These are phyloP conservation scores for Lasiosphaeria hispida DNA, from an alignment of 495 filamentous ascomycete species.

Conservation along the genomic window DNA sequence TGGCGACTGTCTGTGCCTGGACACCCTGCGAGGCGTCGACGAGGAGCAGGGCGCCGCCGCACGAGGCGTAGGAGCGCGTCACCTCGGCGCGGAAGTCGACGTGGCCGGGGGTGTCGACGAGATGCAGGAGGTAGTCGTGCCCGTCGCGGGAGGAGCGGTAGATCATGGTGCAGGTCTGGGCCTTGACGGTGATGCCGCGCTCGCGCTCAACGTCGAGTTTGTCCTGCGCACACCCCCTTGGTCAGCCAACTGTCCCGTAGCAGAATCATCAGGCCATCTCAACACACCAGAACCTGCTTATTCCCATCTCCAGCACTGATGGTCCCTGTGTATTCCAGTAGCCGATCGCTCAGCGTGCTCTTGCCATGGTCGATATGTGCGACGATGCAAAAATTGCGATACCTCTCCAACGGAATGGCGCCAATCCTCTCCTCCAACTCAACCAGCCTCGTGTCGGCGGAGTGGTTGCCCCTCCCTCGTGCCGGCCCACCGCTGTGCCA, in stretches of 20 bases:
- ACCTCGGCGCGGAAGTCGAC: constrained; percentile 98
- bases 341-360: constrained; percentile 84
- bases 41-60: constrained; percentile 86
- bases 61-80: constrained; percentile 88
- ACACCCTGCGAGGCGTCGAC: constrained; percentile 94
- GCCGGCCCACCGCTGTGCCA: too few species aligned
- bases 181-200: constrained; percentile 96
- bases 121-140: constrained; percentile 86
- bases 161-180: constrained; percentile 97
- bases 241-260: constrained; percentile 41
- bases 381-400: constrained; percentile 97
- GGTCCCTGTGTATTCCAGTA: constrained; percentile 93
- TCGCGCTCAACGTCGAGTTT: constrained; percentile 96
- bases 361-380: constrained; percentile 99
- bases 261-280: neutral
- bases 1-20: constrained; percentile 93
- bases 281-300: constrained; percentile 73
- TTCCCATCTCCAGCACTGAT: constrained; percentile 76
- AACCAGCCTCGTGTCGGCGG: constrained; percentile 17
- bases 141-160: constrained; percentile 69
- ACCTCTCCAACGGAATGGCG: constrained; percentile 85
- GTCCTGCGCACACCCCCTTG: constrained; percentile 45
- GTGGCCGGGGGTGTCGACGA: constrained; percentile 96
- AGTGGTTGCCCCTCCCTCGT: constrained; percentile 6
- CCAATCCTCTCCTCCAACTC: constrained; percentile 80